These are phyloP conservation scores for Coemansia sp. DNA, from an alignment of 192 early-diverging fungal genomes.

Conservation along the genomic window DNA sequence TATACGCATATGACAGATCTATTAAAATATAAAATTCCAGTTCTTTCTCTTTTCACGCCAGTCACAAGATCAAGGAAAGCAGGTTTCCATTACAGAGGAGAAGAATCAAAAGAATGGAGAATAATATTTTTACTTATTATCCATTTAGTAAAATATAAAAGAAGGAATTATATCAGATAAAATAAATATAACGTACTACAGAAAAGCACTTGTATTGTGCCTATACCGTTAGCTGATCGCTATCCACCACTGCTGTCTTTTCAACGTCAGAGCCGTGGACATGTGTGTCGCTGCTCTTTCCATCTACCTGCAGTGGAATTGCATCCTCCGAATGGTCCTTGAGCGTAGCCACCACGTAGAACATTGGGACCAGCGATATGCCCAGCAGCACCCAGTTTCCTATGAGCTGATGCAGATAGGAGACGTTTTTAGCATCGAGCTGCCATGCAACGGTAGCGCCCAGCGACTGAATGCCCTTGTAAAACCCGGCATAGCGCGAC, in stretches of 20 bases:
- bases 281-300: constrained; percentile 2
- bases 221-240: neutral
- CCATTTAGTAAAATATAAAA: neutral
- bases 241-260: neutral
- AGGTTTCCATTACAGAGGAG: neutral
- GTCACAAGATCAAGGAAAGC: too few relatives aligned
- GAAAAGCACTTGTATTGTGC: too few relatives aligned
- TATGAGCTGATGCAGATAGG: constrained; percentile 58
- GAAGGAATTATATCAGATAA: neutral
- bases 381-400: constrained; percentile 60
- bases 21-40: too few relatives aligned
- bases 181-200: neutral
- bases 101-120: neutral
- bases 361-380: constrained; percentile 56
- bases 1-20: too few relatives aligned
- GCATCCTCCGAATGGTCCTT: constrained; percentile 48
- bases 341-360: constrained; percentile 52
- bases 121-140: neutral
- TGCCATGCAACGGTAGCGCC: constrained; percentile 70
- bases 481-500: constrained; percentile 75
- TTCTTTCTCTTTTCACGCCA: too few relatives aligned
- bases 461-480: constrained; percentile 83
- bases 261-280: neutral
- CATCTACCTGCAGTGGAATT: neutral
- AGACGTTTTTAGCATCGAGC: constrained; percentile 58